A percentile compares a stretch with the other conserved stretches of the same genome.
Conservation (phyloP, 106 monocot species). For the Dendrobium huoshanense region DNA sequence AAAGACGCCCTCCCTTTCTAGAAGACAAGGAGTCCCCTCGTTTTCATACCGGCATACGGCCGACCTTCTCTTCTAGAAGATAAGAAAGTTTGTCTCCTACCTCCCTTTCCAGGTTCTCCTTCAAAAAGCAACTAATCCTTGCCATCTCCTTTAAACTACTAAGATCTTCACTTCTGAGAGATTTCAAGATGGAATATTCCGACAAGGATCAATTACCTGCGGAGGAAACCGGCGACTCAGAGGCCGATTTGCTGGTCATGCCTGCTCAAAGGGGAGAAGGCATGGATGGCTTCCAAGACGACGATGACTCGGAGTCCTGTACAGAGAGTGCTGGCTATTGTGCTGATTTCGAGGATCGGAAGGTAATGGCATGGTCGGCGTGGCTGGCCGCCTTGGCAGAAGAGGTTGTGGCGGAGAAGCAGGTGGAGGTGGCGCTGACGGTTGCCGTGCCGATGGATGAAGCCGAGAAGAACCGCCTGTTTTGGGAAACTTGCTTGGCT, state of each 20-base stretch:
- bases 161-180: background rate
- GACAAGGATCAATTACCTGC: background rate
- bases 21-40: background rate
- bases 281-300: background rate
- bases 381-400: background rate
- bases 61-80: background rate
- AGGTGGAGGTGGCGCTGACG: background rate
- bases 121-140: background rate
- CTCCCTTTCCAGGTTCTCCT: background rate
- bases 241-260: background rate
- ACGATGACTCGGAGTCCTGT: background rate
- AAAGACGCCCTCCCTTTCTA: background rate
- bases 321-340: background rate
- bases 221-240: slow-evolving; percentile 1
- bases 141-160: background rate
- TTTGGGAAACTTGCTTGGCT: slow-evolving; percentile 6
- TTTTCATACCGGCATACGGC: background rate
- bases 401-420: background rate
- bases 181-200: background rate
- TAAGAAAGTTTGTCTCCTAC: background rate
- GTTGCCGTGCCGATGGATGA: background rate
- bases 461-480: background rate
- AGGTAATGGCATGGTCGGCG: background rate
- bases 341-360: background rate
- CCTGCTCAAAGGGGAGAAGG: background rate